Base-by-base conservation (phyloP, 495 filamentous ascomycete species). In the Venustampulla echinocandica region DNA sequence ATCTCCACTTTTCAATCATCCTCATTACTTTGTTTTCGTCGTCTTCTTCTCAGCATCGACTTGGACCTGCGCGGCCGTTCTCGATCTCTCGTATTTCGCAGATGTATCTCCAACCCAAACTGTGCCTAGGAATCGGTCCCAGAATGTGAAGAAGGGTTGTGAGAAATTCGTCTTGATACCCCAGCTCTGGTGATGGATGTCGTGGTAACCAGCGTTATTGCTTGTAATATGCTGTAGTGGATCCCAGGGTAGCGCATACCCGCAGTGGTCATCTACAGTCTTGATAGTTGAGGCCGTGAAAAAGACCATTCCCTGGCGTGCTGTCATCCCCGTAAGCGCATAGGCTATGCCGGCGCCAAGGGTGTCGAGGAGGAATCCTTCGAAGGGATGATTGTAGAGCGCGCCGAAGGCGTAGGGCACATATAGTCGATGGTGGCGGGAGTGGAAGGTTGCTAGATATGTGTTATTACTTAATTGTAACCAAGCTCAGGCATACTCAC, bases 171-270 rank as follows among this genome's bases (percentile, higher is more conserved):
- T 75, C 75, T 92, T 96, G 70, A 98, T 95, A 38, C 92, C 92
- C 92, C 90, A 98, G 68, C 86, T 94, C 68, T 98, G 92, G 66
- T 98, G 92, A 63, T 98, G 92, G 42, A 98, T 86, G 61, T 98
- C 92, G 63, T 98, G 92, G 64, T 94, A 98, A 17, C 78, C 81
- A 15, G 92, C 86, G 54, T 96, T 95, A 69, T 98, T 95, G 58
- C 84, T 81, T 27, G 86, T 93, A 23, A 95, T 67, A 58, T 80
- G 81, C 70, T 96, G 90, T 50, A 96, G 70, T 15, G 92, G 92
- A 63, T 98, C 90, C 79, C 82, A 97, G 4, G 92, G 92, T 41
- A 98, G 78, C n/a, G 75, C 70, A 57, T 96, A 98, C 48, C 92
- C 92, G 64, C 89, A 95, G 65, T 98, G 92, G 60, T 98, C 92